phyloP scores from a whole-genome alignment of 2,329 filamentous ascomycete genomes.

The Cladorrhinum sp. region DNA sequence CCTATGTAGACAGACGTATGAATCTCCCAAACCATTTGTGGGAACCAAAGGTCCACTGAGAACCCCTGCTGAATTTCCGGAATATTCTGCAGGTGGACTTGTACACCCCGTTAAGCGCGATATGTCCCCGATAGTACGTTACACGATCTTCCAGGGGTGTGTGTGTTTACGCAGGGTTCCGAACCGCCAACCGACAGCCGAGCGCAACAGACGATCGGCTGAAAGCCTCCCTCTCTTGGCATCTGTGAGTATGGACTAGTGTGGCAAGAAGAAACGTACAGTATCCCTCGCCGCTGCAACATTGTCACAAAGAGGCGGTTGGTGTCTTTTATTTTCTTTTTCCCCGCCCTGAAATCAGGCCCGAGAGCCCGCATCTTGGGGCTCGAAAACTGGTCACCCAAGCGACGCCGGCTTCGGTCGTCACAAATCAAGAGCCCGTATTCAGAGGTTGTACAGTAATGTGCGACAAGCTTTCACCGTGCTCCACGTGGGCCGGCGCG shows the following conservation, averaged over 20 bases:
- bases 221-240: not conserved
- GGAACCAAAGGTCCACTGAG: not conserved
- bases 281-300: not conserved
- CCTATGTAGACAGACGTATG: too few relatives aligned
- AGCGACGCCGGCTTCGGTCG: not conserved
- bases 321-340: not conserved
- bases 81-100: conserved; percentile 8
- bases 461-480: not conserved
- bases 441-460: not conserved
- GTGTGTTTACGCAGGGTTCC: conserved; percentile 7
- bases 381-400: not conserved
- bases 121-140: conserved; percentile 5
- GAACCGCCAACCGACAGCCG: conserved; percentile 9
- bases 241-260: not conserved
- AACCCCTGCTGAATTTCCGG: conserved; percentile 6
- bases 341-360: not conserved
- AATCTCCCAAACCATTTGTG: conserved; percentile 4
- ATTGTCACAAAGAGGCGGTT: not conserved
- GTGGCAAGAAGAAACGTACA: not conserved
- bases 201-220: not conserved
- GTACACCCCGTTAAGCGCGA: conserved; percentile 5
- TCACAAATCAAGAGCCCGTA: not conserved
- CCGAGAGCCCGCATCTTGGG: not conserved
- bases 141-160: not conserved
- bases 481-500: not conserved